phyloP scores from a whole-genome alignment of 176 grass and related monocot genomes.

The Bolboschoenus planiculmis region DNA sequence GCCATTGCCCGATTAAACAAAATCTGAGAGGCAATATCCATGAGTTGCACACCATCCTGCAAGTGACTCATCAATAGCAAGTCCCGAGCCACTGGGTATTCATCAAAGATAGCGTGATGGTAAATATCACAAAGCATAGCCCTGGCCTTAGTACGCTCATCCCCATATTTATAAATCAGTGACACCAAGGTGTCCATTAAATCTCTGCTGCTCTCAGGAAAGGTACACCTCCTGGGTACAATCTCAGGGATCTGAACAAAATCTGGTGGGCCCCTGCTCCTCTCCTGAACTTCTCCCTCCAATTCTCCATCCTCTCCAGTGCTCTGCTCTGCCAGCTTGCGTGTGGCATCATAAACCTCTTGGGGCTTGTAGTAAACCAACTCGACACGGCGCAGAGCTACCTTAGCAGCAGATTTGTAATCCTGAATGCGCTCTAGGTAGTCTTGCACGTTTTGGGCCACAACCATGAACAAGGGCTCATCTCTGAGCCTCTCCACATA shows the following conservation, averaged over 20 bases:
- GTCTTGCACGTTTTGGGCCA: constrained; percentile 89
- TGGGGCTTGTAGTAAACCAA: constrained; percentile 94
- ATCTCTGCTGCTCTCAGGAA: constrained; percentile 65
- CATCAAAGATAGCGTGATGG: constrained; percentile 85
- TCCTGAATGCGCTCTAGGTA: constrained; percentile 68
- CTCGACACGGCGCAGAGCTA: constrained; percentile 72
- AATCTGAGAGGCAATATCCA: constrained; percentile 96
- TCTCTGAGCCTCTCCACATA: constrained; percentile 92
- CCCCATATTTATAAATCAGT: constrained; percentile 72
- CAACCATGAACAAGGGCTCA: constrained; percentile 77
- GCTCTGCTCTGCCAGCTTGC: constrained; percentile 55
- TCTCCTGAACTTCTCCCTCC: constrained; percentile 39
- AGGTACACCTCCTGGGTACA: constrained; percentile 75
- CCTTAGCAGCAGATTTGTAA: constrained; percentile 65
- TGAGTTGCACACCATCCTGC: constrained; percentile 82
- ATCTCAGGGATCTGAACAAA: constrained; percentile 73
- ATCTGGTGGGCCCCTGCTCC: constrained; percentile 34
- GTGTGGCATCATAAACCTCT: constrained; percentile 92
- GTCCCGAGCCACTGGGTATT: constrained; percentile 72
- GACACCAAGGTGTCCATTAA: constrained; percentile 80
- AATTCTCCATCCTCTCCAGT: constrained; percentile 41
- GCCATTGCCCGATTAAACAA: constrained; percentile 89
- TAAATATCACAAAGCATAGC: constrained; percentile 98
- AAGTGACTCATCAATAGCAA: constrained; percentile 94
- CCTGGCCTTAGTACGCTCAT: constrained; percentile 90